Evolutionary conservation across 2,329 filamentous ascomycete genomes (phyloP).

Genomic region (Pseudofabraea citricarpa): DNA sequence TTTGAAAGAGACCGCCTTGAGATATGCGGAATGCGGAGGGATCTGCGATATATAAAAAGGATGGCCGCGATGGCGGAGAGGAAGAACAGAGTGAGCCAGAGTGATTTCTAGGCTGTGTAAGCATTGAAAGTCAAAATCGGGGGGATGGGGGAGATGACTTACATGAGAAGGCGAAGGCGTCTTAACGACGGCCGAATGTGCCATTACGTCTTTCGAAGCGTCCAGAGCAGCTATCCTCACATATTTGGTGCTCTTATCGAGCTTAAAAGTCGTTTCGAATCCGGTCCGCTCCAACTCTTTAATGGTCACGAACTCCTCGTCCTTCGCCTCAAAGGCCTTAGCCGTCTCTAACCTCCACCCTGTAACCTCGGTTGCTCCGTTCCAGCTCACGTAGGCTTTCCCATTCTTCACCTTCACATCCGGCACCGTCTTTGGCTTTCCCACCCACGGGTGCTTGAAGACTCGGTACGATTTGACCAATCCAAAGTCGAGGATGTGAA

Average conservation of each 20-base stretch:
- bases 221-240: constrained; percentile 11
- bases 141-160: background rate
- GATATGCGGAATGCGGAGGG: background rate
- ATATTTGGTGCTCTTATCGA: constrained; percentile 4
- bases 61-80: background rate
- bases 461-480: constrained; percentile 22
- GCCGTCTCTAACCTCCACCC: constrained; percentile 12
- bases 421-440: constrained; percentile 20
- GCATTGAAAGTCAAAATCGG: constrained; percentile 1
- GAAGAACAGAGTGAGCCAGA: background rate
- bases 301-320: constrained; percentile 9
- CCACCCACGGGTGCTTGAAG: constrained; percentile 23
- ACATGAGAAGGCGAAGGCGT: constrained; percentile 5
- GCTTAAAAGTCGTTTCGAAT: constrained; percentile 13
- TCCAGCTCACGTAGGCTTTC: constrained; percentile 27
- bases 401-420: constrained; percentile 15
- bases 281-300: constrained; percentile 8
- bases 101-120: constrained; percentile 2
- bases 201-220: constrained; percentile 5
- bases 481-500: constrained; percentile 15
- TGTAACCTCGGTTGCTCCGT: constrained; percentile 28
- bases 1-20: background rate
- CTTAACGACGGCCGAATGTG: constrained; percentile 8
- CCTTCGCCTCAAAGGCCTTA: background rate
- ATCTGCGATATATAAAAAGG: background rate